Base-by-base conservation (phyloP, 148 eudicot species). In the Mesembryanthemum crystallinum region DNA sequence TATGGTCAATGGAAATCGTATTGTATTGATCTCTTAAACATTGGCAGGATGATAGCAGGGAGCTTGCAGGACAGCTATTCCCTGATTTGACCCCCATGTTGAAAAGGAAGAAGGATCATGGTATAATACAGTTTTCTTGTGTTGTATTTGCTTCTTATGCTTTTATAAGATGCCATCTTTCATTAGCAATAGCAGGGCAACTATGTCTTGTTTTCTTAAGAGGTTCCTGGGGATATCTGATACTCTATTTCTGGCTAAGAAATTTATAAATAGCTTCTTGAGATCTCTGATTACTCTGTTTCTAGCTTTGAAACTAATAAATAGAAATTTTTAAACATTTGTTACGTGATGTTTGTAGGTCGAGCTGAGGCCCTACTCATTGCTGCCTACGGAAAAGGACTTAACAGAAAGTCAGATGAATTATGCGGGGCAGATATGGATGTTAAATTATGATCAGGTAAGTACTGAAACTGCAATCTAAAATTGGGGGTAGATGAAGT, bases 71-170 rank as follows among this genome's bases (percentile, higher is more conserved):
- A 66, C 72, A 84, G 33, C 47, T 95, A 25, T 95, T 92, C 81
- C 98, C 98, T 21, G 67, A 87, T 29, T 77, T 88, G 82, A 84
- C 86, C 76, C 74, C 92, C 78, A 76, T 85, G 82, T 75, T 95
- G 82, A 90, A 81, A 81, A 81, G 98, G 82, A 95, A 95, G 82
- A 95, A 92, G 80, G 98, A 95, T 79, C 98, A 95, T 54, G 98
- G 98, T 95, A 86, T 32, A 9, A 51, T 43, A 21, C 21, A 14
- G 20, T 24, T 39, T 37, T 29, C 24, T 73, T 57, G 27, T 71
- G 55, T 68, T n/a, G 25, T 24, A 67, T 67, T 43, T 67, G 45
- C 18, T 12, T 42, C 15, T 4, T 43, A 10, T 62, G 66, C 47
- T 33, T 25, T 42, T 42, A 27, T 27, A 63, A 42, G 29, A 59